Conservation (phyloP, 257 asterid genomes). For the Solanum phureja region DNA sequence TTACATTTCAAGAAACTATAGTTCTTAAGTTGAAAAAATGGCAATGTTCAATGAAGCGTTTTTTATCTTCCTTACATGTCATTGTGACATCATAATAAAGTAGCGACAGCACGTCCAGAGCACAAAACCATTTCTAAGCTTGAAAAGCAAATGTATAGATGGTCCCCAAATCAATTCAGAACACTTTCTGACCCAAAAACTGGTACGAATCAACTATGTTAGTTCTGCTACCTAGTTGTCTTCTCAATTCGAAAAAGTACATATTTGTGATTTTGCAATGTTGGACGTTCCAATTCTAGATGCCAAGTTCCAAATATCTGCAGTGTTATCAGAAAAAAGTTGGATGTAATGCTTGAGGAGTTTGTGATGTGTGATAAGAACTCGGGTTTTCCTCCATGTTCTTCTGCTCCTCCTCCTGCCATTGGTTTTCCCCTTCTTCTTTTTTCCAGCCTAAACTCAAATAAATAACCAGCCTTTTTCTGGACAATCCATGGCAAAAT, state of each 20-base stretch:
- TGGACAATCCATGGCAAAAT: background rate
- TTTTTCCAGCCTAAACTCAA: background rate
- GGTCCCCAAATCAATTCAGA: background rate
- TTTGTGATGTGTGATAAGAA: background rate
- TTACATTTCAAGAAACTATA: background rate
- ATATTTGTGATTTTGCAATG: background rate
- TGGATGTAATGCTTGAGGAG: background rate
- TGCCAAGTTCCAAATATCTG: background rate
- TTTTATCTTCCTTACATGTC: background rate
- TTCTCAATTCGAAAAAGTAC: background rate
- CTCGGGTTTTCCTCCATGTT: background rate
- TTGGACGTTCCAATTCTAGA: background rate
- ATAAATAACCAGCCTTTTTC: background rate
- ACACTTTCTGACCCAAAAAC: background rate
- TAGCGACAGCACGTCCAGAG: background rate
- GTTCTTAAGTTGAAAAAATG: background rate
- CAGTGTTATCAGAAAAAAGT: background rate
- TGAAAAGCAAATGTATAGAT: background rate
- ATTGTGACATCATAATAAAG: background rate
- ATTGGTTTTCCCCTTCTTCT: background rate
- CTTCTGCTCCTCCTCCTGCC: background rate
- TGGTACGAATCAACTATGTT: background rate
- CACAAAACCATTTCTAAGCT: background rate
- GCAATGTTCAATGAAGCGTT: background rate
- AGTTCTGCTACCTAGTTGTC: background rate